Base-by-base conservation (phyloP, 2,329 filamentous ascomycete genomes). In the Atkinsonella hypoxylon region DNA sequence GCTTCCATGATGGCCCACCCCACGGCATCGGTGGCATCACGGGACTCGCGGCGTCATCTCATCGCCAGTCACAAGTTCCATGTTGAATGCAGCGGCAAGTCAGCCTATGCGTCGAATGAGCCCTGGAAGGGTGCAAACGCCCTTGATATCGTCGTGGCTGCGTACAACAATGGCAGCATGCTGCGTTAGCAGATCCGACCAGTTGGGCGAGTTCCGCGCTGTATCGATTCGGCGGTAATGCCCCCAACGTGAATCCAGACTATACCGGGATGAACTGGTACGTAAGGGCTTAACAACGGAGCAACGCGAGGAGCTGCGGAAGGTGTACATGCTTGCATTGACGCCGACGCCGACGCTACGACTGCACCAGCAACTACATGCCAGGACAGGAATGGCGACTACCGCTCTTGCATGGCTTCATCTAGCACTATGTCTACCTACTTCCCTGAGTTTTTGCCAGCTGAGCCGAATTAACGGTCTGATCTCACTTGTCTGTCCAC, bases 261-360 rank as follows among this genome's bases (percentile, higher is more conserved):
- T 66, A 67, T 50, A 64, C 67, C 5, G 56, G 64, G 32, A 65
- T 70, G 62, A 64, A 67, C 49, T 71, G 65, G 62, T 65, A 67
- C 40, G 64, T 71, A 4, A 61, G 69, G 12, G 64, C 62, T 17
- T 62, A 2, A 68, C 63, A 1, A 58, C 66, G 7, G 59, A 56
- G 7, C 54, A 59, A 6, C 59, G 57, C 18, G 57, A 64, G 17
- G 55, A 53, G 15, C 51, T 70, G 15, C 52, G 61, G 8, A 49
- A 53, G 18, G 65, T 7, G 66, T 71, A 5, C 49, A 64, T 59
- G 58, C 58, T 1, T 72, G 69, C 50, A 61, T 70, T 2, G 62
- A 67, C 22, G 66, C 62, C 1, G 66, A 58, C 6, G 67, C 65
- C 1, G 46, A 56, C 0, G 66, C 67, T 1, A 64, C 66, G 65